A percentile compares a stretch with the other conserved stretches of the same genome.
phyloP scores from a whole-genome alignment of 2,329 filamentous ascomycete genomes.

The Clonostachys sp. region DNA sequence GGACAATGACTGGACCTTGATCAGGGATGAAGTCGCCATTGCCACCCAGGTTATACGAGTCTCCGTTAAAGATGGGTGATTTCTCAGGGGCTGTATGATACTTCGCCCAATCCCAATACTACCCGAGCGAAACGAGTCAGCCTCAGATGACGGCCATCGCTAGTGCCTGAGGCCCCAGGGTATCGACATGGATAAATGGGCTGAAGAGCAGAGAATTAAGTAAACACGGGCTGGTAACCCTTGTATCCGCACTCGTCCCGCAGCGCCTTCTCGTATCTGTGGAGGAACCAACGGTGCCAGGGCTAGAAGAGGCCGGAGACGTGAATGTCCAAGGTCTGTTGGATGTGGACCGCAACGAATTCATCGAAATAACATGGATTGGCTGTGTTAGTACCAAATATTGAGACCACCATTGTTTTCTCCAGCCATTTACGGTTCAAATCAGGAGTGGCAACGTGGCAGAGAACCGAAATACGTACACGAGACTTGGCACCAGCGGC shows the following conservation, averaged over 20 bases:
- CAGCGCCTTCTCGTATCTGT: slow-evolving; percentile 10
- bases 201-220: background rate
- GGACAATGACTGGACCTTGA: slow-evolving; percentile 18
- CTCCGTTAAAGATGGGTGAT: slow-evolving; percentile 49
- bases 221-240: slow-evolving; percentile 9
- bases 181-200: background rate
- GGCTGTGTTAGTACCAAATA: slow-evolving; percentile 7
- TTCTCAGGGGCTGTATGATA: slow-evolving; percentile 34
- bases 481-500: slow-evolving; percentile 28
- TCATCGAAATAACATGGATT: slow-evolving; percentile 24
- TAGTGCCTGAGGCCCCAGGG: no score
- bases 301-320: slow-evolving; percentile 21
- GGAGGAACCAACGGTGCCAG: slow-evolving; percentile 31
- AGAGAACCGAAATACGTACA: no score
- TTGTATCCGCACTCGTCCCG: slow-evolving; percentile 26
- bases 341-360: slow-evolving; percentile 32
- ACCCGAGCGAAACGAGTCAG: slow-evolving; percentile 4
- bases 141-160: background rate
- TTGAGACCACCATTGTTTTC: no score
- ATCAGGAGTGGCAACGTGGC: no score
- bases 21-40: slow-evolving; percentile 32
- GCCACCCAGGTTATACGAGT: slow-evolving; percentile 36
- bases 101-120: slow-evolving; percentile 45
- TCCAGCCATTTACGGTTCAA: no score
- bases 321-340: slow-evolving; percentile 28